Percentiles rank a stretch among this genome's conserved stretches.
Conservation (phyloP, 2,329 filamentous ascomycete species). For the Pyricularia sp. region DNA sequence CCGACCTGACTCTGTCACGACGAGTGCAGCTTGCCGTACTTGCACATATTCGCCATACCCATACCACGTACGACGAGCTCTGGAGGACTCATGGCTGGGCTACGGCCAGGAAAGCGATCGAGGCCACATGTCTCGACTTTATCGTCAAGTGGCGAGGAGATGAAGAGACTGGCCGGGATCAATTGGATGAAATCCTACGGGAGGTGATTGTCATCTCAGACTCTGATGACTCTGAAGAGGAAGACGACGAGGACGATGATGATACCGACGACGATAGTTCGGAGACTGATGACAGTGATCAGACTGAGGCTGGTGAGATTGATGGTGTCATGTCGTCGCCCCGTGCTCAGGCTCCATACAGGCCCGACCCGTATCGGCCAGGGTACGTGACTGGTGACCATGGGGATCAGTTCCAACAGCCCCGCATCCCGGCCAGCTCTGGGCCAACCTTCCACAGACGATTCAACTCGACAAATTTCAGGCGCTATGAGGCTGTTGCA, state of each 20-base stretch:
- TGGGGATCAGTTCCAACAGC: not conserved
- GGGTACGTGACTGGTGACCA: not conserved
- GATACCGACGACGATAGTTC: conserved; percentile 10
- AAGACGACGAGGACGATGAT: conserved; percentile 26
- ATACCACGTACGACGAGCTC: conserved; percentile 55
- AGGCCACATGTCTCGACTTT: conserved; percentile 51
- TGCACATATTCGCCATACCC: conserved; percentile 57
- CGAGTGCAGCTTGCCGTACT: conserved; percentile 57
- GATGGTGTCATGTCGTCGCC: not conserved
- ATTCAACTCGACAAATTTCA: conserved; percentile 1
- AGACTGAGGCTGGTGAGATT: not conserved
- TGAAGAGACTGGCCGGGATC: conserved; percentile 58
- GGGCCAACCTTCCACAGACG: not conserved
- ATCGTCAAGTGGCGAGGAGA: conserved; percentile 66
- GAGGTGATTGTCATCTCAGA: conserved; percentile 61
- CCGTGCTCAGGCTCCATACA: not conserved
- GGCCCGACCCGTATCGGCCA: not conserved
- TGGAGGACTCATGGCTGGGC: conserved; percentile 48
- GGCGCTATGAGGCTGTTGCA: conserved; percentile 4
- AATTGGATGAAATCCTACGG: conserved; percentile 56
- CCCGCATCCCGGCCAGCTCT: not conserved
- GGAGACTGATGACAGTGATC: conserved; percentile 2
- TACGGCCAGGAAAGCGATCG: conserved; percentile 52
- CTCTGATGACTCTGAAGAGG: conserved; percentile 37
- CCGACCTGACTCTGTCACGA: conserved; percentile 46